Base-by-base conservation (phyloP, 495 filamentous ascomycete genomes). In the Aspergillus saccharolyticus region DNA sequence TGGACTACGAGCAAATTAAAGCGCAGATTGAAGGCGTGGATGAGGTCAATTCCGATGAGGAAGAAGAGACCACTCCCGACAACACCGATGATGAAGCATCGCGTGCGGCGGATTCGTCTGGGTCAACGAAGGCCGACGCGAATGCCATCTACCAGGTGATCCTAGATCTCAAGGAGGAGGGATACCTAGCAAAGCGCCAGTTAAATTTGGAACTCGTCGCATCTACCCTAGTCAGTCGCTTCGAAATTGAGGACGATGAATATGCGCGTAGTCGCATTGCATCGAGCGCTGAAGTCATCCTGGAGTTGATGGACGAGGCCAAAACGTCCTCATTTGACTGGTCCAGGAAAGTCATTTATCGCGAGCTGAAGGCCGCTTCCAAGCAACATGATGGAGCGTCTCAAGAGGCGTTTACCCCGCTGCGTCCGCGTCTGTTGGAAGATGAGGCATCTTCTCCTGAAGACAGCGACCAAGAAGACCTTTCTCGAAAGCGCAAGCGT, bases 271-370 rank as follows among this genome's bases (percentile, higher is more conserved):
- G 74, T 43, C 67, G 77, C 18, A 65, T 78, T 28, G 53, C 66
- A 4, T 68, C 71, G 19, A 66, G 71, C 54, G 72, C 74, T 10
- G 52, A 44, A 10, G 30, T 53, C 8, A 64, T 78, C 3, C 52
- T 76, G 7, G 66, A 73, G 42, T 60, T 63, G 44, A 68, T 78
- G 63, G 71, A 76, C 17, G 65, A 72, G 52, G 69, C 73, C 17
- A 74, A 75, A 24, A 64, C 60, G 7, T 57, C 66, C 7, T 64
- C 60, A 17, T 74, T 75, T 42, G 70, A 69, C 54, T 78, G 75
- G 75, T 70, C 72, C 33, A 71, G 70, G 52, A 76, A 75, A 56
- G 75, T 67, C 18, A 77, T 78, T 15, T 73, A 78, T 50, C 70
- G 75, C 20, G 75, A 78, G 53, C 62, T 78, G 24, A 75, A 67